Percentiles rank a stretch among this genome's conserved stretches.
Conservation (phyloP, 139 green algal genomes). For the Chlorella vulgaris region DNA sequence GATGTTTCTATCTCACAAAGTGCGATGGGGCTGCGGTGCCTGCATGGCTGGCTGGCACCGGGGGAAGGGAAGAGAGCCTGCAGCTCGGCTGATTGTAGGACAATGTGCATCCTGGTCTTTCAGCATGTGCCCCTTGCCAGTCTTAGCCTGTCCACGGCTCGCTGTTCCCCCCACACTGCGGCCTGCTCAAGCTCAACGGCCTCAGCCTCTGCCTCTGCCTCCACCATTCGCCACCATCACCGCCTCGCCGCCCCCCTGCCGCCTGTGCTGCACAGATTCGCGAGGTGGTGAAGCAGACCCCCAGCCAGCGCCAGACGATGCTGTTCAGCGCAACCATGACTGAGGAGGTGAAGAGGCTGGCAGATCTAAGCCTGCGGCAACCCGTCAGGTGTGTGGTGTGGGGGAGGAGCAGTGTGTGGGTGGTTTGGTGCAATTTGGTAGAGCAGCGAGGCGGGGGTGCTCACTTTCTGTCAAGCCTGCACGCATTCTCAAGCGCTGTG, state of each 20-base stretch:
- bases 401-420: not conserved
- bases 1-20: too few species aligned
- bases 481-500: not conserved
- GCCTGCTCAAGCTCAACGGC: too few species aligned
- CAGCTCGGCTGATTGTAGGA: too few species aligned
- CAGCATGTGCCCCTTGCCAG: too few species aligned
- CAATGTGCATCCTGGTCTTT: too few species aligned
- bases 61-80: not conserved
- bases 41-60: too few species aligned
- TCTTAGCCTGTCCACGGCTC: too few species aligned
- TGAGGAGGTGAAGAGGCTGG: slow-evolving; percentile 76
- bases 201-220: not conserved
- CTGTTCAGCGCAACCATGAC: slow-evolving; percentile 86
- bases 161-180: too few species aligned
- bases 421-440: not conserved
- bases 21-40: not conserved
- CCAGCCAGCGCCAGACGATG: slow-evolving; percentile 92
- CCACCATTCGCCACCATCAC: not conserved
- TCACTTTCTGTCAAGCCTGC: not conserved
- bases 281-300: slow-evolving; percentile 86
- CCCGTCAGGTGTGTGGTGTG: slow-evolving; percentile 64
- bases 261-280: slow-evolving; percentile 69
- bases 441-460: not conserved
- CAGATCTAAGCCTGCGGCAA: slow-evolving; percentile 74
- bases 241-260: too few species aligned